phyloP scores from a whole-genome alignment of 805 yeast species.

The Cyberlindnera nakhonratchasimensis region DNA sequence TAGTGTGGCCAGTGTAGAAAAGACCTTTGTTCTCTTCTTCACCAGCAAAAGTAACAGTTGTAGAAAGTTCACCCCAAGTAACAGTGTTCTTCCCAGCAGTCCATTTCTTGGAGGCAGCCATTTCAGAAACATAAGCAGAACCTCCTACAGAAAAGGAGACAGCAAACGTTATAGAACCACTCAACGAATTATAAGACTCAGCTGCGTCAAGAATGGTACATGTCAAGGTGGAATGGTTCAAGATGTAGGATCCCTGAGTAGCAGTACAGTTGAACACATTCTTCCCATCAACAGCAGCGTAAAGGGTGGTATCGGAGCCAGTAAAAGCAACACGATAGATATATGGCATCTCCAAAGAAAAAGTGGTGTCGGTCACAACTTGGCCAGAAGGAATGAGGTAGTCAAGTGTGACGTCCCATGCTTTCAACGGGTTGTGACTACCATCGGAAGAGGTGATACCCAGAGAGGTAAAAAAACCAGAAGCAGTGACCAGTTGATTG shows the following conservation, averaged over 20 bases:
- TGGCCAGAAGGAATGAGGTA: slow-evolving; percentile 28
- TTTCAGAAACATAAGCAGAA: slow-evolving; percentile 28
- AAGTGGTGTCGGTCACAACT: slow-evolving; percentile 16
- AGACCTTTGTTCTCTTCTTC: slow-evolving; percentile 15
- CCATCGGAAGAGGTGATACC: slow-evolving; percentile 10
- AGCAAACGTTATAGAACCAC: slow-evolving; percentile 31
- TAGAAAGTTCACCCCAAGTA: slow-evolving; percentile 26
- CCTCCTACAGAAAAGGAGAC: slow-evolving; percentile 36
- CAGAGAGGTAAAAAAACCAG: slow-evolving; percentile 9
- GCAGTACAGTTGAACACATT: slow-evolving; percentile 31
- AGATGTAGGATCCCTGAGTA: slow-evolving; percentile 33
- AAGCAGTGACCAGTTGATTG: slow-evolving; percentile 4
- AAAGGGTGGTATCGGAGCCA: slow-evolving; percentile 17
- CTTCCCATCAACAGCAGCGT: slow-evolving; percentile 27
- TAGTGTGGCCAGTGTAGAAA: slow-evolving; percentile 30
- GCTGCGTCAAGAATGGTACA: slow-evolving; percentile 27
- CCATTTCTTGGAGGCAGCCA: slow-evolving; percentile 31
- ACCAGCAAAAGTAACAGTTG: slow-evolving; percentile 29
- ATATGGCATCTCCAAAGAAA: slow-evolving; percentile 28
- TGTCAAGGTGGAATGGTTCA: slow-evolving; percentile 28
- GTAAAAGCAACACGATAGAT: slow-evolving; percentile 35
- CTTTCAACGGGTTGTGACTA: slow-evolving; percentile 27
- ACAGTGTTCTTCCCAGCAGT: slow-evolving; percentile 29
- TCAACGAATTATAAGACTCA: slow-evolving; percentile 21
- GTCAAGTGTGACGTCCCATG: slow-evolving; percentile 34